Base-by-base conservation (phyloP, 2,329 filamentous ascomycete species). In the Sporothrix brasiliensis region DNA sequence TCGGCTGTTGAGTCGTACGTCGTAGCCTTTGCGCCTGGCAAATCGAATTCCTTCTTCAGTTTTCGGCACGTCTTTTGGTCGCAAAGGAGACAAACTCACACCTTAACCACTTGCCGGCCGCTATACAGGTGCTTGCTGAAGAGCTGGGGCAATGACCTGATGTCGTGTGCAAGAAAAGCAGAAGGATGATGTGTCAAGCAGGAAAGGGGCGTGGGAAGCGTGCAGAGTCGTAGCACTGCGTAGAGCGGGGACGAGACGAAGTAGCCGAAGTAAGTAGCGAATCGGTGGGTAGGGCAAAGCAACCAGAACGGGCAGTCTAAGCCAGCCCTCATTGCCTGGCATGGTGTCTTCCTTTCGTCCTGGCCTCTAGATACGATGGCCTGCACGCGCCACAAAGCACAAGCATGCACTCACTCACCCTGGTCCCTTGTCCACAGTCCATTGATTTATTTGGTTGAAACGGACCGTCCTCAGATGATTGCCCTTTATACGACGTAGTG, bases 221-320 rank as follows among this genome's bases (percentile, higher is more conserved):
- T 63, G 58, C 61, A 65, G 61, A 50, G 44, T 65, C 61, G 61
- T 50, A 65, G 27, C 16, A 65, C 60, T 27, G 60, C 41, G 60
- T 63, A 41, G 60, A 49, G 41, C 60, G 60, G 60, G 41, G 60
- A 63, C 60, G 41, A 49, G 60, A 63, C 60, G 58, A 47, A 63
- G 58, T 47, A 63, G 27, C 41, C 41, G 44, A 63, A 49, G 13
- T 39, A 61, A 61, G 24, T 65, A 21, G 41, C 16, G 60, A 41
- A 65, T 50, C 41, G 39, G 61, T 65, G 61, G 34, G 41, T 41
- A 50, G 14, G 34, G 44, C 41, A n/a, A 61, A 24, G n/a, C 34
- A 24, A n/a, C 39, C 58, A 61, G 47, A n/a, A 24, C 27, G 16
- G 24, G 27, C 41, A 49, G 6, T 34, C 27, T 41, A 11, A 9